Evolutionary conservation across 2,329 filamentous ascomycete genomes (phyloP), one percentile per base, ranked within the genome.

Genomic region (Plenodomus lindquistii): DNA sequence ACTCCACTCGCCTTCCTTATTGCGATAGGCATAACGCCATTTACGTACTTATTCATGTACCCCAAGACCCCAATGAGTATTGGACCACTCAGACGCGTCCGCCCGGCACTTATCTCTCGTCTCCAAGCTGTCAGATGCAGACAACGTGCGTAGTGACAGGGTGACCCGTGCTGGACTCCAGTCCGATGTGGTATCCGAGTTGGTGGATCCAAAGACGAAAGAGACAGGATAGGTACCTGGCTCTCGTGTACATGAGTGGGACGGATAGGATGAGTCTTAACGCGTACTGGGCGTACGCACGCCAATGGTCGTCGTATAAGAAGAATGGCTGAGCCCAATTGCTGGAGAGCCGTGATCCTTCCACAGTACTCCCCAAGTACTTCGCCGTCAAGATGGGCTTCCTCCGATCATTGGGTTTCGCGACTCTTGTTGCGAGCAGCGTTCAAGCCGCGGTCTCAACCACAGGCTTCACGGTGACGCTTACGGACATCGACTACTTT

Each of bases 401-500:
- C 24, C 31, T 40, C 2, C 21, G 37, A 15, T 42, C 34, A 3
- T 11, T 57, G 8, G 43, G 48, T 20, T 15, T 54, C 11, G 46
- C 45, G 18, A 38, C 51, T 3, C 31, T 55, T 7, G 18, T 58
- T 15, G 38, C 42, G 2, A 39, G 43, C 8, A 46, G 38, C 35
- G 48, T 54, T 16, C 47, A 50, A n/a, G 62, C 62, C 41, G 57
- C 54, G 8, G 55, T 64, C 0, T 62, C 63, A 11, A 60, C 67
- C 10, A 75, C 73, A 2, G 74, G 74, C 5, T 72, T 72, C 47
- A 77, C 73, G 0, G 70, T 76, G 0, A 63, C 66, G 4, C 57
- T 77, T 2, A 66, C 72, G 36, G 72, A 69, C 29, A 55, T 74
- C 10, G 55, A 69, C 2, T 76, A 75, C 56, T 77, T 74, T 50